Base-by-base conservation (phyloP, 768 basidiomycete genomes). In the Tylopilus sp. region DNA sequence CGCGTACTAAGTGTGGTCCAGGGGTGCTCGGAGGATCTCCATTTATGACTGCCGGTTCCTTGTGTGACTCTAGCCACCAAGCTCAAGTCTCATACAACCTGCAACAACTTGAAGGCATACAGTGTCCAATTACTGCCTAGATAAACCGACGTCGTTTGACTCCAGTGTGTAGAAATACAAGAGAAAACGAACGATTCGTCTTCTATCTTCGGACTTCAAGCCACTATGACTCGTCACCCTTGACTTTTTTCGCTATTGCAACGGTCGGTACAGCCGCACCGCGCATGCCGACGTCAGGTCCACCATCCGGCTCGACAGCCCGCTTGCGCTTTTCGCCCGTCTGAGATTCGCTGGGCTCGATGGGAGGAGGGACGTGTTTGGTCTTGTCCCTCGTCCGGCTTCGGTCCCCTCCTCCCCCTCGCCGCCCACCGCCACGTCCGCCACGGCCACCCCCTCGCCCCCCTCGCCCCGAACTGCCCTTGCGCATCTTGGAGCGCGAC, bases 311-410 rank as follows among this genome's bases (percentile, higher is more conserved):
- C 62, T 90, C 88, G 0, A 87, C 74, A 1, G 77, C 82, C 35
- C 86, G 79, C 66, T 90, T 91, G 52, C 88, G 74, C 73, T 91
- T 91, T 57, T 86, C 86, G 25, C 86, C 87, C 2, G 72, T 66
- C 52, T 73, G 72, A 38, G 80, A 81, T 8, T 72, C 77, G 4
- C 64, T 72, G 11, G 59, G 61, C 3, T 60, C 53, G 18, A 64
- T 45, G 5, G 44, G 57, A 11, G 70, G 58, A 11, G 54, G 52
- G 4, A 56, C 62, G 10, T 52, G 56, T 3, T 48, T 60, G 17
- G 51, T 54, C 20, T 53, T 55, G 31, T 45, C 44, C 40, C 51
- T 65, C 15, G 48, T 38, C 38, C 50, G 62, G 2, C 48, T 56
- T 41, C 62, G 54, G 40, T 57, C 63, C 15, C 66, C 58, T 36